A percentile compares a stretch with the other conserved stretches of the same genome.
Evolutionary conservation across 805 yeast species (phyloP).

Genomic region (Saccharomycopsis microspora): DNA sequence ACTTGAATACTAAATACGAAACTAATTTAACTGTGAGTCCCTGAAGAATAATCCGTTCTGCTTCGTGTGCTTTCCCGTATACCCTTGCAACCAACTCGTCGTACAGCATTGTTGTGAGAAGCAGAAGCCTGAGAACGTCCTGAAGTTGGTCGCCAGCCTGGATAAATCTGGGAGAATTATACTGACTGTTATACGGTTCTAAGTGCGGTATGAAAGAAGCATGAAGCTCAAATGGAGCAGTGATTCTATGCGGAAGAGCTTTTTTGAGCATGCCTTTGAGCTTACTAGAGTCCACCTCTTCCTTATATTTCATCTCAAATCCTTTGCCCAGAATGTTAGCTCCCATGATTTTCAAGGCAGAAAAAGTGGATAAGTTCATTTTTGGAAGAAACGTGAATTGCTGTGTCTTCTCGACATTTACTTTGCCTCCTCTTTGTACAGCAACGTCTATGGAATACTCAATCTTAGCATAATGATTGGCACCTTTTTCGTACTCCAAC

Average conservation of each 20-base stretch:
- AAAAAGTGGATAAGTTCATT: conserved; percentile 10
- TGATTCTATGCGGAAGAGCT: conserved; percentile 3
- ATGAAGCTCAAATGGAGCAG: conserved; percentile 7
- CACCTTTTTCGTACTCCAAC: conserved; percentile 8
- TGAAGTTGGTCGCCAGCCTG: conserved; percentile 10
- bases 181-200: conserved; percentile 14
- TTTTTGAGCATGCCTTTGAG: conserved; percentile 7
- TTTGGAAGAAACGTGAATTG: conserved; percentile 13
- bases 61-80: conserved; percentile 3
- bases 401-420: conserved; percentile 2
- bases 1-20: conserved; percentile 5
- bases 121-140: conserved; percentile 4
- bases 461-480: conserved; percentile 6
- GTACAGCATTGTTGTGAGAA: conserved; percentile 7
- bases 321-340: neutral
- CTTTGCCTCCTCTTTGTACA: conserved; percentile 8
- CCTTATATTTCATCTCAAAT: conserved; percentile 11
- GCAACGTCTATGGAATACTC: conserved; percentile 11
- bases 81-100: conserved; percentile 8
- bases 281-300: neutral
- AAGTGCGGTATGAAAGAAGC: conserved; percentile 7
- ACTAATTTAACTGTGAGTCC: conserved; percentile 8
- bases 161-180: conserved; percentile 6
- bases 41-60: conserved; percentile 9
- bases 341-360: conserved; percentile 1